These are phyloP conservation scores for Aspergillus piperis DNA, from an alignment of 2,329 filamentous ascomycete genomes.

Conservation along the genomic window DNA sequence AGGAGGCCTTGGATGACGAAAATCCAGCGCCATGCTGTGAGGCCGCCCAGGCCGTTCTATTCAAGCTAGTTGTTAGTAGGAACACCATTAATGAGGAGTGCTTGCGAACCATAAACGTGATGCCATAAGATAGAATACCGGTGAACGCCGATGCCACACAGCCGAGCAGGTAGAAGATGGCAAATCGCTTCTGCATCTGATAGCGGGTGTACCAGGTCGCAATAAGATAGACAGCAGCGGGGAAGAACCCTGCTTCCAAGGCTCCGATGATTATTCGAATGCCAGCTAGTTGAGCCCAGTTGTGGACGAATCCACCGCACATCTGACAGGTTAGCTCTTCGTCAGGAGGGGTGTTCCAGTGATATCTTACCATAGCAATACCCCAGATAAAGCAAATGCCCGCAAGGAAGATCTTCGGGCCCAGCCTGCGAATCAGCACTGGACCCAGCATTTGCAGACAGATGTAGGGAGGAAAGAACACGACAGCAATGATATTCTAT, in stretches of 20 bases:
- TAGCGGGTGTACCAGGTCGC: slow-evolving; percentile 54
- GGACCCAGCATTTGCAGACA: slow-evolving; percentile 6
- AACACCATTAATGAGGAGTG: background rate
- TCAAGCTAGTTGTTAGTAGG: background rate
- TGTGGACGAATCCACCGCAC: slow-evolving; percentile 24
- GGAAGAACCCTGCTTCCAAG: slow-evolving; percentile 49
- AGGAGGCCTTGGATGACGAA: slow-evolving; percentile 55
- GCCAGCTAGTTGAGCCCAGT: slow-evolving; percentile 41
- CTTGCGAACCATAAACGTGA: slow-evolving; percentile 46
- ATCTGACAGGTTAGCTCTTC: background rate
- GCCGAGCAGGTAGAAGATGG: slow-evolving; percentile 69
- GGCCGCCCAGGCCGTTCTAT: slow-evolving; percentile 35
- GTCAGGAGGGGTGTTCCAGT: too few relatives aligned
- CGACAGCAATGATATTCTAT: slow-evolving; percentile 20
- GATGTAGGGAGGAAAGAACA: slow-evolving; percentile 19
- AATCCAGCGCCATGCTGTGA: slow-evolving; percentile 69
- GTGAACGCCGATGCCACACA: slow-evolving; percentile 66
- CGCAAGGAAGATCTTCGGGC: slow-evolving; percentile 6
- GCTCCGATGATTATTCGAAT: slow-evolving; percentile 47
- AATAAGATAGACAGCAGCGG: slow-evolving; percentile 49
- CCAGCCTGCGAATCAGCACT: slow-evolving; percentile 10
- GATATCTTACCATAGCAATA: slow-evolving; percentile 6
- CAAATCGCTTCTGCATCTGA: slow-evolving; percentile 70
- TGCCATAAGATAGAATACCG: slow-evolving; percentile 69
- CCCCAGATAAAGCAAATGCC: slow-evolving; percentile 14